A percentile compares a stretch with the other conserved stretches of the same genome.
Evolutionary conservation across 768 basidiomycete genomes (phyloP).

Genomic region (Clavulina sp.): DNA sequence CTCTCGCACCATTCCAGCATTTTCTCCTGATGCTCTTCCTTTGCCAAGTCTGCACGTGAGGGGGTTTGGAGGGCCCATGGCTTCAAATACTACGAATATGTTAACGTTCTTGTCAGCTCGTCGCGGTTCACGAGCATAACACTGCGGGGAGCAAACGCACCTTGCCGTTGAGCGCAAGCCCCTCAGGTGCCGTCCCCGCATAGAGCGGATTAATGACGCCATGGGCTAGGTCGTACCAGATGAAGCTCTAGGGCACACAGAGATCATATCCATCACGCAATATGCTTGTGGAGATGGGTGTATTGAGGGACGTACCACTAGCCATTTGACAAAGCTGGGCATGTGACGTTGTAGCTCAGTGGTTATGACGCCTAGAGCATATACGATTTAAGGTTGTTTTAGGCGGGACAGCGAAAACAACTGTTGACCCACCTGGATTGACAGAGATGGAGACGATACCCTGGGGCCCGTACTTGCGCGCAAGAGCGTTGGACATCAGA

Average conservation of each 20-base stretch:
- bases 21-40: too few species aligned
- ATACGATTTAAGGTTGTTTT: not conserved
- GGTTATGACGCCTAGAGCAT: not conserved
- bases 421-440: not conserved
- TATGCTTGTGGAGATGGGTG: not conserved
- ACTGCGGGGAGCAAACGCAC: conserved; percentile 14
- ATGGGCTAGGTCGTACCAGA: conserved; percentile 14
- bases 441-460: not conserved
- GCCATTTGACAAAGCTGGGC: conserved; percentile 3
- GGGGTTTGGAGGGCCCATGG: too few species aligned
- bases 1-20: too few species aligned
- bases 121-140: too few species aligned
- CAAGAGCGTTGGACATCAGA: not conserved
- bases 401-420: too few species aligned
- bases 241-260: not conserved
- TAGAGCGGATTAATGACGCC: conserved; percentile 27
- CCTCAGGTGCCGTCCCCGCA: conserved; percentile 27
- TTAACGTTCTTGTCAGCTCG: too few species aligned
- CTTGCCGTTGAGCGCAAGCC: conserved; percentile 24
- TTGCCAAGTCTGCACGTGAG: too few species aligned
- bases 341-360: conserved; percentile 1
- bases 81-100: too few species aligned
- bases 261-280: not conserved
- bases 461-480: not conserved
- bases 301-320: not conserved